These are phyloP conservation scores for Yamadazyma epiphylla DNA, from an alignment of 1,139 yeast genomes.

Conservation along the genomic window DNA sequence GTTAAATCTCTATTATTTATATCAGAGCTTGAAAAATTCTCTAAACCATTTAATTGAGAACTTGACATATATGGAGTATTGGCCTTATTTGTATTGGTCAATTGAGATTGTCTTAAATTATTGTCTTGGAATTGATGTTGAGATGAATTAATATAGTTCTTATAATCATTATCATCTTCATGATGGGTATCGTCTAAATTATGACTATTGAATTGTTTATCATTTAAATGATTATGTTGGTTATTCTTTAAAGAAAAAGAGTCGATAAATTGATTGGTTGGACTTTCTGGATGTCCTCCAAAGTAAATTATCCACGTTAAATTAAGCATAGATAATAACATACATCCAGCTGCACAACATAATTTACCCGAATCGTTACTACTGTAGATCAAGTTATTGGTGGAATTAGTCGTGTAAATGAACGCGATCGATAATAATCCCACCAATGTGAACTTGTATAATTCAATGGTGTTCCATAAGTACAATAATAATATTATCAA, in stretches of 20 bases:
- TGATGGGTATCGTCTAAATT: slow-evolving; percentile 12
- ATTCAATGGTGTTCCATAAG: slow-evolving; percentile 64
- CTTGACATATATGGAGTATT: slow-evolving; percentile 48
- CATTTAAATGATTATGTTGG: slow-evolving; percentile 21
- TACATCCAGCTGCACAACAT: slow-evolving; percentile 92
- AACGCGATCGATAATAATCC: slow-evolving; percentile 64
- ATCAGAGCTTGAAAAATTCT: slow-evolving; percentile 46
- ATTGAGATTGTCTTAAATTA: slow-evolving; percentile 36
- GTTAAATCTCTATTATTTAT: slow-evolving; percentile 34
- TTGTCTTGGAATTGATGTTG: slow-evolving; percentile 27
- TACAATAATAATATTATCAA: slow-evolving; percentile 55
- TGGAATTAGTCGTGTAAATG: slow-evolving; percentile 77
- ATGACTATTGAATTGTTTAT: slow-evolving; percentile 13
- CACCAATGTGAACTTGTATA: slow-evolving; percentile 62
- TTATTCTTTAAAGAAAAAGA: slow-evolving; percentile 50
- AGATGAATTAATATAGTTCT: slow-evolving; percentile 22
- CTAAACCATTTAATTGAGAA: slow-evolving; percentile 56
- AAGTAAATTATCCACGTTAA: slow-evolving; percentile 80
- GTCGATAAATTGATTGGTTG: slow-evolving; percentile 80
- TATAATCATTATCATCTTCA: slow-evolving; percentile 26
- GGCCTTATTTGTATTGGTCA: slow-evolving; percentile 24
- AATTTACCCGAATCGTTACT: slow-evolving; percentile 58
- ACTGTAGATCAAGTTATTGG: slow-evolving; percentile 73
- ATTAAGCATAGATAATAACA: slow-evolving; percentile 75
- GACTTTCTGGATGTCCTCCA: slow-evolving; percentile 78